Percentiles rank a stretch among this genome's conserved stretches.
phyloP scores from a whole-genome alignment of 148 eudicot species.

The Suaeda aralocaspica region DNA sequence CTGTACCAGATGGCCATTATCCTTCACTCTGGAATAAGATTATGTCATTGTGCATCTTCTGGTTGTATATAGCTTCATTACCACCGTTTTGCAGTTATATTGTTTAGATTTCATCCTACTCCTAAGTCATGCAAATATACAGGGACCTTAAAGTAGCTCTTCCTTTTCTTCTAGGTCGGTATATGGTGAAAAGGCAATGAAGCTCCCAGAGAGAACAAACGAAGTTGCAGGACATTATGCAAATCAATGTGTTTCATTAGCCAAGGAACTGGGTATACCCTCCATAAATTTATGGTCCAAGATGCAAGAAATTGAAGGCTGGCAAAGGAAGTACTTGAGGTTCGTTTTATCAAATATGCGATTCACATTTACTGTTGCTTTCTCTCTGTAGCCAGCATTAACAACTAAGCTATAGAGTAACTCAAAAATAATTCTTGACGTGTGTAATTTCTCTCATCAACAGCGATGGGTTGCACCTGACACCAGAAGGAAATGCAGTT shows the following conservation, averaged over 20 bases:
- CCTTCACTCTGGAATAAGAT: too few relatives aligned
- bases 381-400: background rate
- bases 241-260: constrained; percentile 54
- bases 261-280: constrained; percentile 61
- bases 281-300: constrained; percentile 83
- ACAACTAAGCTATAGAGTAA: background rate
- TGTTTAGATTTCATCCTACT: background rate
- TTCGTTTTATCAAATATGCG: constrained; percentile 22
- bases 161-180: constrained; percentile 48
- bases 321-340: constrained; percentile 81
- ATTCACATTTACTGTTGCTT: background rate
- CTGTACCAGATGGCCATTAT: too few relatives aligned
- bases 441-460: constrained; percentile 6
- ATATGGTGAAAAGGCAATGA: constrained; percentile 70
- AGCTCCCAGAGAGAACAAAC: constrained; percentile 80
- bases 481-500: constrained; percentile 72
- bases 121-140: background rate
- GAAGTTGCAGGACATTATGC: constrained; percentile 67
- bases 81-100: background rate
- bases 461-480: constrained; percentile 92
- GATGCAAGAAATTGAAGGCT: constrained; percentile 83
- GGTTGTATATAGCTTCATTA: background rate
- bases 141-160: background rate
- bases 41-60: background rate
- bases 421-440: background rate